Percentiles rank a stretch among this genome's conserved stretches.
These are phyloP conservation scores for Neodidymelliopsis sp. DNA, from an alignment of 2,329 filamentous ascomycete genomes.

Conservation along the genomic window DNA sequence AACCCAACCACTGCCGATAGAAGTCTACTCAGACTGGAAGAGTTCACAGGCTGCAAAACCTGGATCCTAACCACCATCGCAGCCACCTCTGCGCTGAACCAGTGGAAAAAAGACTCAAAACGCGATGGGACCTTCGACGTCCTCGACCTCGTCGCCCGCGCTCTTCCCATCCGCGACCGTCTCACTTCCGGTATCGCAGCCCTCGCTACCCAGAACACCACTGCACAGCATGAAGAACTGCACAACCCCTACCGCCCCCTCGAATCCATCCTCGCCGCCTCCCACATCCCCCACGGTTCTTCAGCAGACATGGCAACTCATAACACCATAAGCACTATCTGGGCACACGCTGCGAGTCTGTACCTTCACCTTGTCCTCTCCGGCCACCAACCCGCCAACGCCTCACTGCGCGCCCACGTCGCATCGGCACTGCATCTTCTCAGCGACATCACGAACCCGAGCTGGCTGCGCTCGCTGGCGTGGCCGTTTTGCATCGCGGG, in stretches of 20 bases:
- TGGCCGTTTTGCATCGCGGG: constrained; percentile 47
- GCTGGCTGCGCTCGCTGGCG: constrained; percentile 35
- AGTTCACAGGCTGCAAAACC: constrained; percentile 64
- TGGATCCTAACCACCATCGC: constrained; percentile 64
- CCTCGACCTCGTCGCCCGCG: constrained; percentile 57
- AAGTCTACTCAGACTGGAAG: constrained; percentile 54
- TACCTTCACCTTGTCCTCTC: constrained; percentile 31
- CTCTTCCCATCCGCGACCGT: neutral
- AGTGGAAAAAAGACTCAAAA: constrained; percentile 62
- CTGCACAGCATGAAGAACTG: neutral
- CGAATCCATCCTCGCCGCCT: neutral
- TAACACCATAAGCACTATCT: constrained; percentile 20
- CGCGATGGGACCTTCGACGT: constrained; percentile 54
- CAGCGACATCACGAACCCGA: constrained; percentile 22
- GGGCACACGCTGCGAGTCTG: constrained; percentile 31
- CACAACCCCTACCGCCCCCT: neutral
- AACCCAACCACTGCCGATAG: constrained; percentile 20
- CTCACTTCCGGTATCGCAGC: neutral
- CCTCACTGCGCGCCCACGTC: constrained; percentile 23
- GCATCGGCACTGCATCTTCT: constrained; percentile 20
- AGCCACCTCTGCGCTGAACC: constrained; percentile 61
- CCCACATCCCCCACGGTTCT: neutral
- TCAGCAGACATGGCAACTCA: neutral
- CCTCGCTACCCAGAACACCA: neutral
- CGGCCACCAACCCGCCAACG: constrained; percentile 31